phyloP scores from a whole-genome alignment of 805 yeast genomes.

The Kazachstania psychrophila region DNA sequence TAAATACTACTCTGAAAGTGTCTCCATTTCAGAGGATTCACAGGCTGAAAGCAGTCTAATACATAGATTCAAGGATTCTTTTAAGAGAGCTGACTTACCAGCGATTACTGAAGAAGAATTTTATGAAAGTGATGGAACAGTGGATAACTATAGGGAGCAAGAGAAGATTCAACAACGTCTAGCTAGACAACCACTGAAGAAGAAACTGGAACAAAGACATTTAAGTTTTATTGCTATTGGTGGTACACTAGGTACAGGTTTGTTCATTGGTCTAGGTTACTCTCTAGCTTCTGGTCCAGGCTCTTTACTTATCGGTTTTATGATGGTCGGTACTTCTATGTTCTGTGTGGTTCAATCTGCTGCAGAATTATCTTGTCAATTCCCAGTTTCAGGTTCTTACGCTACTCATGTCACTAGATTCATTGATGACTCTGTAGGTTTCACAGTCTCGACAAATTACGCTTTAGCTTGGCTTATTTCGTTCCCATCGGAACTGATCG shows the following conservation, averaged over 20 bases:
- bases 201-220: constrained; percentile 19
- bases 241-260: constrained; percentile 28
- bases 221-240: constrained; percentile 27
- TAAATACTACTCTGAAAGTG: not conserved
- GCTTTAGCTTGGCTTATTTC: constrained; percentile 40
- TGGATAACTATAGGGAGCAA: not conserved
- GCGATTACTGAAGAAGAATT: not conserved
- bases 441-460: constrained; percentile 49
- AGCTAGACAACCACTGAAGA: constrained; percentile 6
- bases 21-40: not conserved
- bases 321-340: constrained; percentile 39
- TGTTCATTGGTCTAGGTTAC: constrained; percentile 28
- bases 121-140: not conserved
- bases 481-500: constrained; percentile 40
- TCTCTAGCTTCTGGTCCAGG: constrained; percentile 46
- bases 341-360: constrained; percentile 34
- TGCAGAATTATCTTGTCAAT: constrained; percentile 42
- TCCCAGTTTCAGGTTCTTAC: constrained; percentile 44
- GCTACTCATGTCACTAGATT: constrained; percentile 39
- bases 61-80: constrained; percentile 4
- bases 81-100: not conserved
- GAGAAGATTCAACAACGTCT: constrained; percentile 1
- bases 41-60: not conserved
- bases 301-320: constrained; percentile 40
- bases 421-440: constrained; percentile 44